Conservation (phyloP, 2,329 filamentous ascomycete species). For the Colletotrichum lupini region DNA sequence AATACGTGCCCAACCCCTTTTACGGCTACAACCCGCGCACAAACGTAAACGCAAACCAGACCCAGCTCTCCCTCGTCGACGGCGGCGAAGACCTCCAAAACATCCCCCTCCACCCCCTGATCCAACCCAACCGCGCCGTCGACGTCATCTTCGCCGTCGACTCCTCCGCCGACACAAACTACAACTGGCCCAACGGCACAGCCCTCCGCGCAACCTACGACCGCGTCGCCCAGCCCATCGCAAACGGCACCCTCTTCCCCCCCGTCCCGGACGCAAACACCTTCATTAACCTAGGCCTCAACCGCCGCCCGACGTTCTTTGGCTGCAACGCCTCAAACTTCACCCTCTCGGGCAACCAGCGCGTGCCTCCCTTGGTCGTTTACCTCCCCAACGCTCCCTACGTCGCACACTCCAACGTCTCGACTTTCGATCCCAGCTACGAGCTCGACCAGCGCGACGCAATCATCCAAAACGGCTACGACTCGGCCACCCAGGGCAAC, state of each 20-base stretch:
- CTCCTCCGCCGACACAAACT: constrained; percentile 69
- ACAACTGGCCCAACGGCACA: constrained; percentile 70
- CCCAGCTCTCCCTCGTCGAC: constrained; percentile 78
- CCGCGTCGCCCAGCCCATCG: constrained; percentile 59
- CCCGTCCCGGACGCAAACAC: constrained; percentile 64
- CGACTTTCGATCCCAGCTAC: constrained; percentile 79
- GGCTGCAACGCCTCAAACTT: constrained; percentile 67
- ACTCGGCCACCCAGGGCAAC: constrained; percentile 86
- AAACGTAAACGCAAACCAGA: constrained; percentile 55
- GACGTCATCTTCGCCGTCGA: constrained; percentile 75
- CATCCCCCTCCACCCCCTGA: constrained; percentile 77
- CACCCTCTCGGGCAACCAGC: constrained; percentile 56
- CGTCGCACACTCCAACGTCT: constrained; percentile 79
- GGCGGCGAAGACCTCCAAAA: constrained; percentile 85
- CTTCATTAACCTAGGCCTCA: constrained; percentile 68
- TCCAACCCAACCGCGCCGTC: constrained; percentile 64
- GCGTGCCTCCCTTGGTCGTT: constrained; percentile 77
- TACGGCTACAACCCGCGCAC: constrained; percentile 56
- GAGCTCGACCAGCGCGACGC: constrained; percentile 74
- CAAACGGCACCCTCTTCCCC: constrained; percentile 68
- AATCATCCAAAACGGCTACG: constrained; percentile 88
- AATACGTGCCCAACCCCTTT: constrained; percentile 72
- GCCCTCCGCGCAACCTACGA: constrained; percentile 68
- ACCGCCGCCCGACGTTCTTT: constrained; percentile 71
- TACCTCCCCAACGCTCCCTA: constrained; percentile 92